Percentiles rank a stretch among this genome's conserved stretches.
Evolutionary conservation across 73 alveolate genomes (phyloP).

Genomic region (Tetrahymena thermophila): DNA sequence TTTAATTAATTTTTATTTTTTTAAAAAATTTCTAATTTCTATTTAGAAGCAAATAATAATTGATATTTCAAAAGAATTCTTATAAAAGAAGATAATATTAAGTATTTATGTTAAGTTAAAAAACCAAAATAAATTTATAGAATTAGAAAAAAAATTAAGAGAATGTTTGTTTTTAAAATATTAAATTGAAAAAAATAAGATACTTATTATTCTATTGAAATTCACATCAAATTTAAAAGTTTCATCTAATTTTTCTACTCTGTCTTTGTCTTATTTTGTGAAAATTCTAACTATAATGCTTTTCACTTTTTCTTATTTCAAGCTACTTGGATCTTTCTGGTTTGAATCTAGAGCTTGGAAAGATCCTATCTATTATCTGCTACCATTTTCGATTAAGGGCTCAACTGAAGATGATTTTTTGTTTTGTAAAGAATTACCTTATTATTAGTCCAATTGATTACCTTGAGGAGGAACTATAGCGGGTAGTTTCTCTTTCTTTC

Average conservation of each 20-base stretch:
- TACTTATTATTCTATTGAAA: not conserved
- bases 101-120: too few relatives aligned
- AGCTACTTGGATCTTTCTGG: not conserved
- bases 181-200: not conserved
- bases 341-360: not conserved
- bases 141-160: not conserved
- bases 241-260: not conserved
- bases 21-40: too few relatives aligned
- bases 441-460: not conserved
- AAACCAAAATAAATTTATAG: too few relatives aligned
- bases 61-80: too few relatives aligned
- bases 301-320: not conserved
- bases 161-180: not conserved
- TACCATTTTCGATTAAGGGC: not conserved
- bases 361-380: not conserved
- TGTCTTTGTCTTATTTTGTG: not conserved
- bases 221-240: not conserved
- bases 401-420: not conserved
- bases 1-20: not conserved
- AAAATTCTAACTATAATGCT: not conserved
- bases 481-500: not conserved
- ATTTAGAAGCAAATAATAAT: too few relatives aligned
- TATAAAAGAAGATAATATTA: too few relatives aligned
- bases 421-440: not conserved
- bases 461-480: not conserved